A percentile compares a stretch with the other conserved stretches of the same genome.
These are phyloP conservation scores for Neofusicoccum kwambonambiense DNA, from an alignment of 2,329 filamentous ascomycete species.

Conservation along the genomic window DNA sequence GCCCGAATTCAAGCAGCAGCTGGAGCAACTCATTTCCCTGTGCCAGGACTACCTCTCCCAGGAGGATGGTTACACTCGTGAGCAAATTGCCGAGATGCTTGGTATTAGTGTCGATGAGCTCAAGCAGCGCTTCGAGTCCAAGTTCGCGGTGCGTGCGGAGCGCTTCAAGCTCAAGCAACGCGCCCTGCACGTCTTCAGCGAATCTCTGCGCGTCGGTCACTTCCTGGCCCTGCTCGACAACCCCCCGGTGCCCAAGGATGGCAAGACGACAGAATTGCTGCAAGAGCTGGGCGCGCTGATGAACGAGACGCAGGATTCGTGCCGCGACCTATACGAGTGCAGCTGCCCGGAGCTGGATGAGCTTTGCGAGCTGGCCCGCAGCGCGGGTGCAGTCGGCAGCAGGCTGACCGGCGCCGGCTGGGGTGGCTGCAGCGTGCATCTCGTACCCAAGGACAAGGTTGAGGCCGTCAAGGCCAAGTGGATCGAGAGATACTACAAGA, in stretches of 20 bases:
- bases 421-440: slow-evolving; percentile 94
- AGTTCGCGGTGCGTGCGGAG: slow-evolving; percentile 85
- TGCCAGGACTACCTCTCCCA: slow-evolving; percentile 70
- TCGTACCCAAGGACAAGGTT: slow-evolving; percentile 82
- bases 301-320: slow-evolving; percentile 87
- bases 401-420: slow-evolving; percentile 90
- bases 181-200: slow-evolving; percentile 85
- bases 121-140: slow-evolving; percentile 75
- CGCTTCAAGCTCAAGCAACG: slow-evolving; percentile 85
- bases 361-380: slow-evolving; percentile 75
- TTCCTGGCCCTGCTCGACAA: slow-evolving; percentile 74
- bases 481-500: slow-evolving; percentile 78
- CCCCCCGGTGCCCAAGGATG: slow-evolving; percentile 38
- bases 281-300: slow-evolving; percentile 74
- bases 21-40: slow-evolving; percentile 69
- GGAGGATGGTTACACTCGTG: slow-evolving; percentile 81
- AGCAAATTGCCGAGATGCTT: slow-evolving; percentile 75
- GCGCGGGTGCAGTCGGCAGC: slow-evolving; percentile 79
- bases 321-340: slow-evolving; percentile 84
- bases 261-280: slow-evolving; percentile 66
- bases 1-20: slow-evolving; percentile 57
- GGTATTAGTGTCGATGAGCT: slow-evolving; percentile 69
- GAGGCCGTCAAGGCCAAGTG: slow-evolving; percentile 74
- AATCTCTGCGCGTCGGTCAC: slow-evolving; percentile 79
- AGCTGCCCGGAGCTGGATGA: slow-evolving; percentile 90